Percentiles rank a stretch among this genome's conserved stretches.
These are phyloP conservation scores for Fusarium protoensiforme DNA, from an alignment of 2,329 filamentous ascomycete genomes.

Conservation along the genomic window DNA sequence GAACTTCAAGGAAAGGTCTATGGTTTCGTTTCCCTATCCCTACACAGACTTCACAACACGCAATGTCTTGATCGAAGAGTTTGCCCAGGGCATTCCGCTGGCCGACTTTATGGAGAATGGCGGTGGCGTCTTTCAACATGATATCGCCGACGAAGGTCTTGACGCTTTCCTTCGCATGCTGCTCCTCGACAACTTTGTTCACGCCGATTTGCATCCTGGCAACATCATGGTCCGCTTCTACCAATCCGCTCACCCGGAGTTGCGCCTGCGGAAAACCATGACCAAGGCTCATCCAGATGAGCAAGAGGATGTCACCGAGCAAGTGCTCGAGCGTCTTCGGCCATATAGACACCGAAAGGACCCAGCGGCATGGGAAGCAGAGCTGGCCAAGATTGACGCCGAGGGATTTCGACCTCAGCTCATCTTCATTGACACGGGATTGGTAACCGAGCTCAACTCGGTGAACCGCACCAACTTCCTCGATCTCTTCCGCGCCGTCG, in stretches of 20 bases:
- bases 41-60: conserved; percentile 93
- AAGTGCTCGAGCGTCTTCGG: conserved; percentile 82
- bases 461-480: conserved; percentile 91
- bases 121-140: conserved; percentile 90
- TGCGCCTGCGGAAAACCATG: conserved; percentile 52
- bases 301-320: conserved; percentile 83
- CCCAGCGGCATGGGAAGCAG: conserved; percentile 75
- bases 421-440: conserved; percentile 96
- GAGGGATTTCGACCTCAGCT: conserved; percentile 95
- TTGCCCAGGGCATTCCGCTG: conserved; percentile 92
- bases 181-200: conserved; percentile 96
- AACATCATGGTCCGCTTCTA: conserved; percentile 99
- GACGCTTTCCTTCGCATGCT: conserved; percentile 98
- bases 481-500: conserved; percentile 93
- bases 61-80: conserved; percentile 94
- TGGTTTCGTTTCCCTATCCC: conserved; percentile 96
- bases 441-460: conserved; percentile 92
- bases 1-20: conserved; percentile 89
- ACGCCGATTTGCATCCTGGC: conserved; percentile 94
- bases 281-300: conserved; percentile 55
- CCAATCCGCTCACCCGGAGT: conserved; percentile 77
- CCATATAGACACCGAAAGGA: conserved; percentile 75
- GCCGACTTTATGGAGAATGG: conserved; percentile 91
- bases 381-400: conserved; percentile 79
- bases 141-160: conserved; percentile 93